Percentiles rank a stretch among this genome's conserved stretches.
Conservation (phyloP, 306 rosid species). For the Fragaria ananassa region DNA sequence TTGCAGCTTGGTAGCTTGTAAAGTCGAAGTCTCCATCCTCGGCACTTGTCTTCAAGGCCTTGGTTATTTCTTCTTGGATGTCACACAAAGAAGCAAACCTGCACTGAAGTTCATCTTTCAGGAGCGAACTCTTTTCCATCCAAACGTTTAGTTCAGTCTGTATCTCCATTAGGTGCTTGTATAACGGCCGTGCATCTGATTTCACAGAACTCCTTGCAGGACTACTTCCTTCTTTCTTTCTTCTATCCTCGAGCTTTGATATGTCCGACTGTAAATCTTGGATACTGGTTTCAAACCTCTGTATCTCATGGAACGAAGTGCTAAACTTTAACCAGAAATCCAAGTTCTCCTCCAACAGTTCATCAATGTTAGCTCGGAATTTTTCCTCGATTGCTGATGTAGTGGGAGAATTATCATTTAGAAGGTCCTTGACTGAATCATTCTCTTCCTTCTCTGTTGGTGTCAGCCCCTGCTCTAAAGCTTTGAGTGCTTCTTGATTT, state of each 20-base stretch:
- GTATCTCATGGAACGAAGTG: slow-evolving; percentile 63
- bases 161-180: slow-evolving; percentile 78
- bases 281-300: slow-evolving; percentile 58
- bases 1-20: slow-evolving; percentile 94
- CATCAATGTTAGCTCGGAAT: slow-evolving; percentile 66
- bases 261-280: slow-evolving; percentile 59
- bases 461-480: slow-evolving; percentile 15
- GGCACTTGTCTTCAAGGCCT: slow-evolving; percentile 77
- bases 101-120: slow-evolving; percentile 64
- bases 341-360: slow-evolving; percentile 82
- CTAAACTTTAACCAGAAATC: slow-evolving; percentile 86
- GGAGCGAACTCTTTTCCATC: slow-evolving; percentile 46
- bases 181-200: slow-evolving; percentile 80
- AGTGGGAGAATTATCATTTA: slow-evolving; percentile 29
- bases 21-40: slow-evolving; percentile 83
- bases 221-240: slow-evolving; percentile 43
- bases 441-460: neutral
- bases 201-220: slow-evolving; percentile 30
- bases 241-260: slow-evolving; percentile 47
- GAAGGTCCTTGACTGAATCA: slow-evolving; percentile 30
- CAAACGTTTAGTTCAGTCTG: slow-evolving; percentile 67
- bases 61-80: slow-evolving; percentile 79
- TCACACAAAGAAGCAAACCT: slow-evolving; percentile 73
- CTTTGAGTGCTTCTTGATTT: slow-evolving; percentile 33
- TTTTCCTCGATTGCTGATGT: slow-evolving; percentile 61